phyloP scores from a whole-genome alignment of 2,329 filamentous ascomycete genomes.

The Geosmithia morbida region DNA sequence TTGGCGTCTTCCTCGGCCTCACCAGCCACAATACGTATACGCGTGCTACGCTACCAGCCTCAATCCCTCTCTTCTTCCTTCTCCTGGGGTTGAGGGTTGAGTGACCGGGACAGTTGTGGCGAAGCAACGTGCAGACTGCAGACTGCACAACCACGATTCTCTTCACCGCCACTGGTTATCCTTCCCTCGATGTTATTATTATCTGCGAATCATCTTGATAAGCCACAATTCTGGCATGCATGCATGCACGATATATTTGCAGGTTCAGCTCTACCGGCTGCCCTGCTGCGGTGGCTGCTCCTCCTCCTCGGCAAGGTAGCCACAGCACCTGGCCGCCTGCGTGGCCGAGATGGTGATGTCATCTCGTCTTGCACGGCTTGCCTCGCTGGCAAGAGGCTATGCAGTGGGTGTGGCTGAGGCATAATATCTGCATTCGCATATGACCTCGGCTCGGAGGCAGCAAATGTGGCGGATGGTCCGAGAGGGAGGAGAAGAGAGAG shows the following conservation, averaged over 20 bases:
- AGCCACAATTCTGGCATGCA: neutral
- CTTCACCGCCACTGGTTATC: neutral
- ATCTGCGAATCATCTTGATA: neutral
- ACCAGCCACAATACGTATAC: slow-evolving; percentile 5
- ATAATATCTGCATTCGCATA: too few species aligned
- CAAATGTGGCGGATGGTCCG: neutral
- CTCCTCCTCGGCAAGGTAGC: too few species aligned
- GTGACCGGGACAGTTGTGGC: slow-evolving; percentile 17
- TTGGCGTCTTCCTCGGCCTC: neutral
- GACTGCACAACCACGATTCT: neutral
- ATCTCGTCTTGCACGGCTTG: neutral
- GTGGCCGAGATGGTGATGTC: neutral
- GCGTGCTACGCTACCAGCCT: slow-evolving; percentile 31
- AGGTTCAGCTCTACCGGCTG: neutral
- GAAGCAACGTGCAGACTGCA: slow-evolving; percentile 12
- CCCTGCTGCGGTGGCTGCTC: neutral
- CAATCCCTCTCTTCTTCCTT: slow-evolving; percentile 8
- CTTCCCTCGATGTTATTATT: neutral
- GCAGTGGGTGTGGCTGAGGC: neutral
- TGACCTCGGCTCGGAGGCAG: neutral
- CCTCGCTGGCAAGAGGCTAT: neutral
- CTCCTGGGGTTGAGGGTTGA: neutral
- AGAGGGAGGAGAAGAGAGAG: neutral
- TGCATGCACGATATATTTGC: too few species aligned
- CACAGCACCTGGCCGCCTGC: neutral